Evolutionary conservation across 345 rosid species (phyloP).

Genomic region (Gossypium stocksii): DNA sequence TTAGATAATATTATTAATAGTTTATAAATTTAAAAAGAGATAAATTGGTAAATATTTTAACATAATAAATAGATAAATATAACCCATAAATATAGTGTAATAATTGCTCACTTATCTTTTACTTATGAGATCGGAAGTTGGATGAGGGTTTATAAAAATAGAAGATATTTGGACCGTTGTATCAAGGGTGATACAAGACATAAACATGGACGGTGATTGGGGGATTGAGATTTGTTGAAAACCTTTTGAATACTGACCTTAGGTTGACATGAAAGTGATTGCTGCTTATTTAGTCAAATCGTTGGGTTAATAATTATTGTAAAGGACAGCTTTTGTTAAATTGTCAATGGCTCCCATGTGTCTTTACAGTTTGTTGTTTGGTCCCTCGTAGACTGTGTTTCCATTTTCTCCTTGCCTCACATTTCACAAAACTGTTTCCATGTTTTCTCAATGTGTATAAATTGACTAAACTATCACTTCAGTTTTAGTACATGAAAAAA

Average conservation of each 20-base stretch:
- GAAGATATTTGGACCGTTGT: too few species aligned
- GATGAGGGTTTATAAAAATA: too few species aligned
- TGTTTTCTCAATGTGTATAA: too few species aligned
- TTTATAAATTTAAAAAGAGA: not conserved
- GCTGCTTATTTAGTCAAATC: not conserved
- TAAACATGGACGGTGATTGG: not conserved
- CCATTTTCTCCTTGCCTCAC: too few species aligned
- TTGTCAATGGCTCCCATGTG: slow-evolving; percentile 53
- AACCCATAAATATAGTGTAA: too few species aligned
- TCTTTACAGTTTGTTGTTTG: slow-evolving; percentile 24
- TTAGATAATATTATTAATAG: too few species aligned
- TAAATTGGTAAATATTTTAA: not conserved
- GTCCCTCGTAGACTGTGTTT: not conserved
- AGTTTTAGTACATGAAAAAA: too few species aligned
- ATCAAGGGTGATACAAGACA: too few species aligned
- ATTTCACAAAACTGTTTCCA: too few species aligned
- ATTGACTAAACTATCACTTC: not conserved
- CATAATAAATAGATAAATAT: not conserved
- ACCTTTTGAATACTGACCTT: not conserved
- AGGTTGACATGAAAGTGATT: not conserved
- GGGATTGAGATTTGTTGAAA: not conserved
- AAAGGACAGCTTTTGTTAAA: not conserved
- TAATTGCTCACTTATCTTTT: too few species aligned
- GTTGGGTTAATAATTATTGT: not conserved
- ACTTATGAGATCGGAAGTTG: too few species aligned